Conservation (phyloP, 192 early-diverging fungal species). For the Coemansia sp. region DNA sequence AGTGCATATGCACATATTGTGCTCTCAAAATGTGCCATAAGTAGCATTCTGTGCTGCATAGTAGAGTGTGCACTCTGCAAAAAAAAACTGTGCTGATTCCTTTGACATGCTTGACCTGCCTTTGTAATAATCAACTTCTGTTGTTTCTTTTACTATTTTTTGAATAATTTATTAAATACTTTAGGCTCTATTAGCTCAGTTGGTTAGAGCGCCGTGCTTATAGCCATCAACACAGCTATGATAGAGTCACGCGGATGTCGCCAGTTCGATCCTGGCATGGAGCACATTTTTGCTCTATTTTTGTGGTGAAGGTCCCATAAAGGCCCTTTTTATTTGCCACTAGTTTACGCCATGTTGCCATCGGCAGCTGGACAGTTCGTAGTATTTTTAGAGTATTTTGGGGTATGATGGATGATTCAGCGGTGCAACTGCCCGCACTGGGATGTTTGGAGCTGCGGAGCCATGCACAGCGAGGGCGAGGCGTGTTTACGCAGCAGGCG, state of each 20-base stretch:
- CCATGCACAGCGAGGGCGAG: conserved; percentile 59
- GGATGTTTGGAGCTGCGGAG: conserved; percentile 53
- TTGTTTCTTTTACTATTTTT: too few relatives aligned
- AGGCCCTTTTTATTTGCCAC: too few relatives aligned
- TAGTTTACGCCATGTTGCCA: neutral
- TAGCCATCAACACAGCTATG: conserved; percentile 27
- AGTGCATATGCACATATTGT: too few relatives aligned
- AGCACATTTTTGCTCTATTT: conserved; percentile 24
- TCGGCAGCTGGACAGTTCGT: too few relatives aligned
- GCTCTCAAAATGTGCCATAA: too few relatives aligned
- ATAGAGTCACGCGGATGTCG: conserved; percentile 49
- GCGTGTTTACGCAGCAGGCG: conserved; percentile 53
- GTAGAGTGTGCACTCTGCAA: too few relatives aligned
- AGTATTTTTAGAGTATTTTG: neutral
- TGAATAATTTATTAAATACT: too few relatives aligned
- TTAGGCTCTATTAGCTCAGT: conserved; percentile 46
- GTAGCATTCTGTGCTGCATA: too few relatives aligned
- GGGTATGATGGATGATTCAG: neutral
- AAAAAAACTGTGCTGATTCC: too few relatives aligned
- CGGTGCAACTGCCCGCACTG: conserved; percentile 17
- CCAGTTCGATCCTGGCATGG: conserved; percentile 56
- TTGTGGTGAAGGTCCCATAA: neutral
- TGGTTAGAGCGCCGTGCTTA: conserved; percentile 54
- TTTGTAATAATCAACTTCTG: too few relatives aligned
- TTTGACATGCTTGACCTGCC: too few relatives aligned